Evolutionary conservation across 2,329 filamentous ascomycete genomes (phyloP).

Genomic region (Fusarium humuli): DNA sequence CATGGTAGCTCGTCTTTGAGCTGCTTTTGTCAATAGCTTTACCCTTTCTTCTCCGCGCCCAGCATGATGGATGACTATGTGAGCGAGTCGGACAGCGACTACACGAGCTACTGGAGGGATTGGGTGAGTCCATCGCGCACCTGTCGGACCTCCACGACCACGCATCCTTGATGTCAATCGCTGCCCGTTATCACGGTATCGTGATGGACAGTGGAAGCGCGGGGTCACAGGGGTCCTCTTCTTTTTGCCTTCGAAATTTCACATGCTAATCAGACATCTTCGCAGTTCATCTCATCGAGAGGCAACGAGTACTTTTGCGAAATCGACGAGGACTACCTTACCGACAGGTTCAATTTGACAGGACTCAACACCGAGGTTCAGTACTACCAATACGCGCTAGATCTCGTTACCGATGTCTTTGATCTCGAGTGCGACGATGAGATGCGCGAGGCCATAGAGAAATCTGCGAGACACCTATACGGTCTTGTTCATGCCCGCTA

Average conservation of each 20-base stretch:
- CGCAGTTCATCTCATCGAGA: conserved; percentile 94
- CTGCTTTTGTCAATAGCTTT: conserved; percentile 31
- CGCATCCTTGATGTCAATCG: conserved; percentile 8
- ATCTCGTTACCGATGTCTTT: conserved; percentile 97
- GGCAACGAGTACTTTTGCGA: conserved; percentile 99
- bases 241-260: conserved; percentile 3
- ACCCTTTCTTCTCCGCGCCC: conserved; percentile 20
- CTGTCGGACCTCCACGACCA: neutral
- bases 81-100: conserved; percentile 98
- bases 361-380: conserved; percentile 97
- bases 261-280: conserved; percentile 28
- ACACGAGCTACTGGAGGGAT: conserved; percentile 99
- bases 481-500: conserved; percentile 96
- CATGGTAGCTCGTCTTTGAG: conserved; percentile 48
- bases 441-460: conserved; percentile 97
- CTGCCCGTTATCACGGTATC: neutral
- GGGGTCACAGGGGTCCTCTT: conserved; percentile 20
- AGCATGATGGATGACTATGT: conserved; percentile 92
- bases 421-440: conserved; percentile 99
- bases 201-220: conserved; percentile 10
- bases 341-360: conserved; percentile 97
- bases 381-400: conserved; percentile 98
- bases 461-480: conserved; percentile 94
- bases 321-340: conserved; percentile 98
- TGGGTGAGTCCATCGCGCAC: conserved; percentile 77